Evolutionary conservation across 2,329 filamentous ascomycete genomes (phyloP), one percentile per base, ranked within the genome.

Genomic region (Aaosphaeria pasadenensis): DNA sequence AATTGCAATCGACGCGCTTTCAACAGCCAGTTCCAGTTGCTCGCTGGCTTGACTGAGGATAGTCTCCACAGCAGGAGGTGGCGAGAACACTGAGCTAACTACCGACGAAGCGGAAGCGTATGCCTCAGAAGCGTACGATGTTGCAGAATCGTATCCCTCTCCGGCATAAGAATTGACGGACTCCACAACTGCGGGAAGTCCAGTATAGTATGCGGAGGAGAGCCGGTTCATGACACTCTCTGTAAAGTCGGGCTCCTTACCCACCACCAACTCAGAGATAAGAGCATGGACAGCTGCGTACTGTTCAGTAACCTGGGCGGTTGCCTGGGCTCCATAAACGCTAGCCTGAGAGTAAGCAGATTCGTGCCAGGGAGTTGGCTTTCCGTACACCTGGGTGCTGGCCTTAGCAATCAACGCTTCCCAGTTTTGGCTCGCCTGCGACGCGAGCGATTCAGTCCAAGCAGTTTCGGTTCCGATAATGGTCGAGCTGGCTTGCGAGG

Each of bases 231-330:
- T 83, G 3, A 92, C 86, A 50, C 87, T 91, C 62, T 95, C 88
- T 0, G 86, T 91, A 60, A 90, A 95, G 11, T 85, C 83, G 0
- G 88, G 85, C 64, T 95, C 89, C 66, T 86, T 89, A 45, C 88
- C 90, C 38, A 79, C 72, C 11, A 95, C 76, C 1, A 95, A 75
- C 67, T 95, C 89, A 1, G 86, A 87, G 11, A 95, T 79, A 2
- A 94, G 78, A 9, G 80, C 82, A 63, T 85, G 84, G 5, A 95
- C 79, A 29, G 83, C 83, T 5, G 81, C 79, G 56, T 89, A 91
- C 58, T 89, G 86, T 42, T 80, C 77, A 5, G 76, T 74, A 1
- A 82, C 82, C 38, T 78, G 78, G 17, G 79, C 79, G 1, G 84
- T 84, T 5, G 82, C 86, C 39, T 85, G 82, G 7, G 81, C 79